phyloP scores from a whole-genome alignment of 441 rosid species.

The Populus hybrid region DNA sequence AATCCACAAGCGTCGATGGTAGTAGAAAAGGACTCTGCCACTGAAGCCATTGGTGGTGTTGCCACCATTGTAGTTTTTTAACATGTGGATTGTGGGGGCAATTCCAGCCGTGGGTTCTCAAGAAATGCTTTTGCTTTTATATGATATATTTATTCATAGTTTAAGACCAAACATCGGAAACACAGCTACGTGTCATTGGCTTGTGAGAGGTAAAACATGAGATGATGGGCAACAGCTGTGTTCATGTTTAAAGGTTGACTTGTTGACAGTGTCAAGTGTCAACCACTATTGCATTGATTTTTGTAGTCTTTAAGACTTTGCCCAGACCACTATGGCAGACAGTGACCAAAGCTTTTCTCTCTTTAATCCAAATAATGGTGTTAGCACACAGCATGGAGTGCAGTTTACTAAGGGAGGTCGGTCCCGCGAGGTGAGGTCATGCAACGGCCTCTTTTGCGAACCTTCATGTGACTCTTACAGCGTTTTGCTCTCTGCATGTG shows the following conservation, averaged over 20 bases:
- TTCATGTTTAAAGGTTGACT: constrained; percentile 38
- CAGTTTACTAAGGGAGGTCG: background rate
- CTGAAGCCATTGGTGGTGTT: constrained; percentile 20
- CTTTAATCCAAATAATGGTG: background rate
- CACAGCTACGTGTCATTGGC: background rate
- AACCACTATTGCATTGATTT: constrained; percentile 25
- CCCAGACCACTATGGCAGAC: constrained; percentile 36
- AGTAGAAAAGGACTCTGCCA: background rate
- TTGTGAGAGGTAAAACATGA: constrained; percentile 2
- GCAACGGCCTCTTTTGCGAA: constrained; percentile 8
- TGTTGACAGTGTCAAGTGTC: constrained; percentile 35
- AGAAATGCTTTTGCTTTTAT: constrained; percentile 16
- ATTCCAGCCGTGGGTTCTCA: constrained; percentile 11
- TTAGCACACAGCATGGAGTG: background rate
- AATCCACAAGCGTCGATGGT: background rate
- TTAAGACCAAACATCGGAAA: background rate
- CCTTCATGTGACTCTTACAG: constrained; percentile 16
- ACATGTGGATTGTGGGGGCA: constrained; percentile 18
- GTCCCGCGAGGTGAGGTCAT: constrained; percentile 20
- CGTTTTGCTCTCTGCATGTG: constrained; percentile 24
- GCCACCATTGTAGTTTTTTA: constrained; percentile 19
- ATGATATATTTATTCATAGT: background rate
- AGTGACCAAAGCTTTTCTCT: constrained; percentile 16
- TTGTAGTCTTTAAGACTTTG: constrained; percentile 10
- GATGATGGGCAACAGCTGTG: constrained; percentile 48